Conservation (phyloP, 345 rosid species). For the Linum lewisii region DNA sequence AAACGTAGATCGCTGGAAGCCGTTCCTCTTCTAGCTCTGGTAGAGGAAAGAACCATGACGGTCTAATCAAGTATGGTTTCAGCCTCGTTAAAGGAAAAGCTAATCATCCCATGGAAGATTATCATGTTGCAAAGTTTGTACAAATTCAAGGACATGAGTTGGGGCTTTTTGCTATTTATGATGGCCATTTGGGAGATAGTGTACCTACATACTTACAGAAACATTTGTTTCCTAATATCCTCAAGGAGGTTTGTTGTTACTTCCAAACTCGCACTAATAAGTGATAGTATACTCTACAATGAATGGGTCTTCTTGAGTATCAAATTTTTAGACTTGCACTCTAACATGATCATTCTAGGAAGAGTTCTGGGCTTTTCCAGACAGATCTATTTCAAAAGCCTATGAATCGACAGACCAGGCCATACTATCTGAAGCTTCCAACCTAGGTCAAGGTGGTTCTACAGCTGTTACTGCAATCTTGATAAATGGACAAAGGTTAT, state of each 20-base stretch:
- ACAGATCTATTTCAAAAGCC: slow-evolving; percentile 48
- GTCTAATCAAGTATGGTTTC: slow-evolving; percentile 49
- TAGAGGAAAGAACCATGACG: slow-evolving; percentile 43
- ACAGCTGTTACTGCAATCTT: slow-evolving; percentile 72
- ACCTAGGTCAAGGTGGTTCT: slow-evolving; percentile 67
- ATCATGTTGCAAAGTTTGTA: slow-evolving; percentile 58
- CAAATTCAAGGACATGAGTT: slow-evolving; percentile 41
- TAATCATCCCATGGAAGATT: slow-evolving; percentile 73
- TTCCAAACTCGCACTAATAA: slow-evolving; percentile 7
- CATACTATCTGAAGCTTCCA: slow-evolving; percentile 44
- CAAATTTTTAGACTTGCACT: slow-evolving; percentile 6
- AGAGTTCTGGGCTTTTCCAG: slow-evolving; percentile 56
- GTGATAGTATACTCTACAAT: slow-evolving; percentile 9
- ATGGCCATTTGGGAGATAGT: slow-evolving; percentile 63
- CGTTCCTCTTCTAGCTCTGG: slow-evolving; percentile 49
- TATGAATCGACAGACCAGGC: slow-evolving; percentile 61
- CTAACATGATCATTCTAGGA: slow-evolving; percentile 29
- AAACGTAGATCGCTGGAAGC: slow-evolving; percentile 39
- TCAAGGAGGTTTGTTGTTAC: slow-evolving; percentile 42
- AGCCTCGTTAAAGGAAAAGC: slow-evolving; percentile 58
- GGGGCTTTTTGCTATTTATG: slow-evolving; percentile 67
- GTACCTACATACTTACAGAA: slow-evolving; percentile 61
- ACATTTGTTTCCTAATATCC: slow-evolving; percentile 53
- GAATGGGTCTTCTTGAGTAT: too few species aligned
- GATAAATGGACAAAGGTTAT: slow-evolving; percentile 39